Base-by-base conservation (phyloP, 2,329 filamentous ascomycete genomes). In the Ascosphaera apis region DNA sequence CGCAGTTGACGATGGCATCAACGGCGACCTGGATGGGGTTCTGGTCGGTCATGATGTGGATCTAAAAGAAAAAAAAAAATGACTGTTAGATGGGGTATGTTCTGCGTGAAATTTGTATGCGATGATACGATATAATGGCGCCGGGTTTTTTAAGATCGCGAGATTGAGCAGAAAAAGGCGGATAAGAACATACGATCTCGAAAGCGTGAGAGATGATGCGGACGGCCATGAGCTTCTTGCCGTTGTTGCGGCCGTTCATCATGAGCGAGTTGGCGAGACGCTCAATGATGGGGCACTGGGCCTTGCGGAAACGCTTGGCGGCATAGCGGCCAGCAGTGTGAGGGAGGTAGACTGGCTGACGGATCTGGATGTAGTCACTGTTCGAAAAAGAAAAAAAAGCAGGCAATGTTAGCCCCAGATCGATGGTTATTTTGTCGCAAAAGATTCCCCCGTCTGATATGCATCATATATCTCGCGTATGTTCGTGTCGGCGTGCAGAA, bases 181-280 rank as follows among this genome's bases (percentile, higher is more conserved):
- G 30, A 39, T 40, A 36, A 36, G 35, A 46, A 78, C 81, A 63
- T 77, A 93, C 86, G 62, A 98, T 98, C 73, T 98, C 91, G 67
- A 98, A 98, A 55, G 86, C 66, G 72, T 98, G 88, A 52, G 84
- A 84, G 55, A 98, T 84, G 53, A 98, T 98, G 67, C 88, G 83
- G 63, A 95, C 86, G 60, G 88, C 91, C 84, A 91, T 93, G 60
- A 95, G 76, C 82, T 98, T 98, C 80, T 98, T 98, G 67, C 88
- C 88, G 80, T 93, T 98, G 81, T 98, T 98, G 68, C 88, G 88
- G 66, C 88, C 88, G 77, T 98, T 92, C 86, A 95, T 95, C 91
- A 98, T 98, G 62, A 98, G 77, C 42, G 88, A 95, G 80, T 98
- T 98, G 73, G 88, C 98, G 54, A 98, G 77, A 63, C 88, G 86